phyloP scores from a whole-genome alignment of 129 eudicot species.

The Lonicera japonica region DNA sequence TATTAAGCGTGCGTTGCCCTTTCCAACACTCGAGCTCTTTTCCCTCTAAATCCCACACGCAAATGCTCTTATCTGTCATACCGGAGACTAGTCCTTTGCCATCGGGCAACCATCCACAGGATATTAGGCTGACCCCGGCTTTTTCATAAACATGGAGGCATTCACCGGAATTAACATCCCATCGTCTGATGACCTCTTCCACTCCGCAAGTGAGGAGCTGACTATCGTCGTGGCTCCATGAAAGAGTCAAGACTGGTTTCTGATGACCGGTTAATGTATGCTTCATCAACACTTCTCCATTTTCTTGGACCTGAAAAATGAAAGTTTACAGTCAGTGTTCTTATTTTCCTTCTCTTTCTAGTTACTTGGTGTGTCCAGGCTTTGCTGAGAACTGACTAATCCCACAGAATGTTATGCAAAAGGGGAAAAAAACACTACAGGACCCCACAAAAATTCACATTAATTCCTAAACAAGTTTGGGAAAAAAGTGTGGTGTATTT shows the following conservation, averaged over 20 bases:
- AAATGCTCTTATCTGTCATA: constrained; percentile 29
- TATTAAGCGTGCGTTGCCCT: constrained; percentile 11
- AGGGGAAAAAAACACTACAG: too few species aligned
- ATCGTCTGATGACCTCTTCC: constrained; percentile 27
- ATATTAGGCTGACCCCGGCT: constrained; percentile 18
- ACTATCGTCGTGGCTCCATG: constrained; percentile 44
- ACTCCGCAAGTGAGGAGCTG: constrained; percentile 37
- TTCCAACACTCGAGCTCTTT: constrained; percentile 26
- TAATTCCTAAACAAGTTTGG: too few species aligned
- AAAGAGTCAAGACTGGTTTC: constrained; percentile 20
- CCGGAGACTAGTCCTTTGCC: constrained; percentile 28
- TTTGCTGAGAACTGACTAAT: too few species aligned
- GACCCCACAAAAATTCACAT: too few species aligned
- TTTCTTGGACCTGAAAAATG: constrained; percentile 12
- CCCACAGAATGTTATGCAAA: too few species aligned
- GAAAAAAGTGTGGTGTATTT: too few species aligned
- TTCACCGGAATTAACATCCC: constrained; percentile 39
- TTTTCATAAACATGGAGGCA: constrained; percentile 24
- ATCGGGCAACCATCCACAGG: constrained; percentile 42
- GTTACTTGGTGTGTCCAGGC: too few species aligned
- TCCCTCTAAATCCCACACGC: constrained; percentile 44
- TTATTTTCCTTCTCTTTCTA: too few species aligned
- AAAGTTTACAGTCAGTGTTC: too few species aligned
- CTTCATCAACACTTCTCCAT: constrained; percentile 20
- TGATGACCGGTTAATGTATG: constrained; percentile 30